Conservation (phyloP, 139 green algal species). For the Astrephomene gubernaculifera region DNA sequence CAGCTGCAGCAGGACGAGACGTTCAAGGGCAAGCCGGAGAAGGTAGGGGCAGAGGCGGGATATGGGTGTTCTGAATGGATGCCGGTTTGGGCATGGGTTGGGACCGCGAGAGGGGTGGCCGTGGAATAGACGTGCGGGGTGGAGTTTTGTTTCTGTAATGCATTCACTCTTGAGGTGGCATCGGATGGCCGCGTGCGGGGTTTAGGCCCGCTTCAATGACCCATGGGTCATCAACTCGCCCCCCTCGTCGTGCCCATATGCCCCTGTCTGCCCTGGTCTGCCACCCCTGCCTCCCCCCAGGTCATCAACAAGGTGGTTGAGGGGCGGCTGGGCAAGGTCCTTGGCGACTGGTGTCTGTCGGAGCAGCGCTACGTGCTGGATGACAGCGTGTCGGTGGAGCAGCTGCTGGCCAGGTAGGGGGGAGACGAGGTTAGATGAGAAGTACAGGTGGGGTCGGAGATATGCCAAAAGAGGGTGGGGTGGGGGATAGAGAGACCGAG, state of each 20-base stretch:
- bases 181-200: too few relatives aligned
- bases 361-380: constrained; percentile 90
- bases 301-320: constrained; percentile 89
- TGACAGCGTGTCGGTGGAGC: constrained; percentile 59
- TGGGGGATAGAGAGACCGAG: too few relatives aligned
- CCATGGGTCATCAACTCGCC: too few relatives aligned
- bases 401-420: constrained; percentile 46
- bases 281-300: constrained; percentile 46
- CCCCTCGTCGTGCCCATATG: too few relatives aligned
- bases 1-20: constrained; percentile 38
- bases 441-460: too few relatives aligned
- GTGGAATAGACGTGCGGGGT: background rate
- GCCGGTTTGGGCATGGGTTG: background rate
- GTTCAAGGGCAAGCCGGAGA: constrained; percentile 7
- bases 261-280: too few relatives aligned
- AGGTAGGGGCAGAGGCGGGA: constrained; percentile 50
- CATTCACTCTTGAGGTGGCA: too few relatives aligned
- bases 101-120: background rate
- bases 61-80: background rate
- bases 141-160: too few relatives aligned
- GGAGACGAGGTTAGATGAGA: background rate
- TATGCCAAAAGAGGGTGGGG: too few relatives aligned
- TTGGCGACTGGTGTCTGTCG: constrained; percentile 73
- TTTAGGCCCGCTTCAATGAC: too few relatives aligned
- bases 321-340: constrained; percentile 84